Evolutionary conservation across 257 asterid species (phyloP).

Genomic region (Fraxinus cuspidata): DNA sequence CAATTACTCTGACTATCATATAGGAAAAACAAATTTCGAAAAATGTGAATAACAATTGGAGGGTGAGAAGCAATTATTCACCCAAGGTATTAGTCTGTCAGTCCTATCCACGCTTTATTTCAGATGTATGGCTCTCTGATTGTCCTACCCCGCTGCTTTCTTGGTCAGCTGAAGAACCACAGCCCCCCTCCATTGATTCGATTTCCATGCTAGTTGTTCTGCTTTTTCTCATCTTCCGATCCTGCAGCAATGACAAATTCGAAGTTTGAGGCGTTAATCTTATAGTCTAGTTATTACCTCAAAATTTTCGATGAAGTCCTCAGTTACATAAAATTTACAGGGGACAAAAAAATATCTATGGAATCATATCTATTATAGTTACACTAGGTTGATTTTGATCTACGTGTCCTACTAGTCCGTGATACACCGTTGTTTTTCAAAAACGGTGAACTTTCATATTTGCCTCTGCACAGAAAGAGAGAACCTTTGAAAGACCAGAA

Average conservation of each 20-base stretch:
- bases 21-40: slow-evolving; percentile 41
- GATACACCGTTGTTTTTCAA: background rate
- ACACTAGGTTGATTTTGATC: no score
- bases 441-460: no score
- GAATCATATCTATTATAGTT: background rate
- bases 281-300: background rate
- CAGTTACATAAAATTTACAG: no score
- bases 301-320: no score
- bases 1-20: slow-evolving; percentile 34
- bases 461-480: background rate
- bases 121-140: slow-evolving; percentile 49
- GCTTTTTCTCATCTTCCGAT: slow-evolving; percentile 68
- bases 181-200: slow-evolving; percentile 60
- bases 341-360: background rate
- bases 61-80: slow-evolving; percentile 28
- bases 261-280: background rate
- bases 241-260: slow-evolving; percentile 40
- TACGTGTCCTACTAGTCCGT: no score
- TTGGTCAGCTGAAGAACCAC: slow-evolving; percentile 48
- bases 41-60: slow-evolving; percentile 34
- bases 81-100: slow-evolving; percentile 30
- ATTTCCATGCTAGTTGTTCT: slow-evolving; percentile 74
- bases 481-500: background rate
- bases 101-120: slow-evolving; percentile 44
- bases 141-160: slow-evolving; percentile 44